A percentile compares a stretch with the other conserved stretches of the same genome.
Evolutionary conservation across 441 rosid species (phyloP).

Genomic region (Metrosideros polymorpha): DNA sequence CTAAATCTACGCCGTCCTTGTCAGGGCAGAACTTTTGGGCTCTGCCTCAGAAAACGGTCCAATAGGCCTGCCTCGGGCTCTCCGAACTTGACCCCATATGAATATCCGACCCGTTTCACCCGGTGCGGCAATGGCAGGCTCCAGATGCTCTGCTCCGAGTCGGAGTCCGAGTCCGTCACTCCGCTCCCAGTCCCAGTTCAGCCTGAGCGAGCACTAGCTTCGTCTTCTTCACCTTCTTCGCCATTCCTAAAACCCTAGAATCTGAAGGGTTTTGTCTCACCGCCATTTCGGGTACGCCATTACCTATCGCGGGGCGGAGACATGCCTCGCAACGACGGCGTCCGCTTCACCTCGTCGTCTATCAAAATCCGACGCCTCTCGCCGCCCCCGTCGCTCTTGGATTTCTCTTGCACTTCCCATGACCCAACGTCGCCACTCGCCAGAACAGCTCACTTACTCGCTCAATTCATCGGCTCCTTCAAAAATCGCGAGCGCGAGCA

Average conservation of each 20-base stretch:
- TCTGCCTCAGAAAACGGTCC: background rate
- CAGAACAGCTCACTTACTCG: constrained; percentile 24
- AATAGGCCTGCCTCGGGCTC: background rate
- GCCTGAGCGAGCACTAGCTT: background rate
- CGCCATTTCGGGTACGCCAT: background rate
- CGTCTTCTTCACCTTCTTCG: background rate
- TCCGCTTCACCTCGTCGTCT: constrained; percentile 38
- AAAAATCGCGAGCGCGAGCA: constrained; percentile 12
- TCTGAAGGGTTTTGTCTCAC: background rate
- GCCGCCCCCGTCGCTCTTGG: constrained; percentile 1
- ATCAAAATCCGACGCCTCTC: constrained; percentile 21
- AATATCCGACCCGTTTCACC: background rate
- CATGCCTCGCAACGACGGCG: constrained; percentile 35
- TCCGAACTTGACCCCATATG: background rate
- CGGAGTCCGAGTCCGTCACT: background rate
- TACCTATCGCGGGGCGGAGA: background rate
- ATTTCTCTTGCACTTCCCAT: constrained; percentile 11
- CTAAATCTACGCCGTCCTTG: background rate
- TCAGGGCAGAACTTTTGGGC: background rate
- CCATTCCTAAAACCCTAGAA: background rate
- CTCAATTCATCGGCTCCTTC: constrained; percentile 27
- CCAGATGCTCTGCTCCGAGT: background rate
- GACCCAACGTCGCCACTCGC: constrained; percentile 24
- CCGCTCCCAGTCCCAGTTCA: background rate
- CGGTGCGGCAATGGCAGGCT: background rate